Evolutionary conservation across 331 rosid species (phyloP), one percentile per base, ranked within the genome.

Genomic region (Cydonia oblonga): DNA sequence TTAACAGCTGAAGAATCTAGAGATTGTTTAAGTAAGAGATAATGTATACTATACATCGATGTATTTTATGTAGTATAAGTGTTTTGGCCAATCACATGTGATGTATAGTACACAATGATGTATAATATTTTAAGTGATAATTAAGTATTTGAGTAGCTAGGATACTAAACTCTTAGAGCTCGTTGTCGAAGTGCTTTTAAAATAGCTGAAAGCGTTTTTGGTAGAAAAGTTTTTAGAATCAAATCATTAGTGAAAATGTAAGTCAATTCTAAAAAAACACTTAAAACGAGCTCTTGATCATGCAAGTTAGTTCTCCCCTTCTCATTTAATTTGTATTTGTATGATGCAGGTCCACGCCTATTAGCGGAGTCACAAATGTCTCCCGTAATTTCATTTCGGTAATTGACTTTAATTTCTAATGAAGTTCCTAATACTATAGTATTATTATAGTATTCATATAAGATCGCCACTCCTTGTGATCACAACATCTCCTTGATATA

Each of bases 321-420:
- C 9, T 56, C 73, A 54, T 32, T 23, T 32, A 32, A 64, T 64
- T 32, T 19, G 20, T 12, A 7, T 22, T 9, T 70, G 51, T 42
- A 66, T 46, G 68, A 51, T 89, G 81, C 77, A 93, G 98, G 88
- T 93, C 92, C 12, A 29, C 87, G 33, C 65, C 84, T 70, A 73
- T 84, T 25, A 75, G 86, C 52, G 69, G 71, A 9, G 86, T 85
- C 25, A 76, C 86, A 72, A 91, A 93, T 80, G 87, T 84, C 75
- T 86, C 98, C 54, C 81, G 75, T 63, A 74, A 54, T 81, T 69
- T 86, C 75, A 82, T 78, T 32, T 67, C 68, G 81, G 97, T 93
- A 80, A 70, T 73, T 78, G 28, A 56, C 65, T 7, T 60, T 9
- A 24, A 16, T 20, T 64, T 35, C 51, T 44, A 62, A n/a, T 42